Evolutionary conservation across 2,329 filamentous ascomycete species (phyloP), one percentile per base, ranked within the genome.

Genomic region (Pseudopithomyces maydicus): DNA sequence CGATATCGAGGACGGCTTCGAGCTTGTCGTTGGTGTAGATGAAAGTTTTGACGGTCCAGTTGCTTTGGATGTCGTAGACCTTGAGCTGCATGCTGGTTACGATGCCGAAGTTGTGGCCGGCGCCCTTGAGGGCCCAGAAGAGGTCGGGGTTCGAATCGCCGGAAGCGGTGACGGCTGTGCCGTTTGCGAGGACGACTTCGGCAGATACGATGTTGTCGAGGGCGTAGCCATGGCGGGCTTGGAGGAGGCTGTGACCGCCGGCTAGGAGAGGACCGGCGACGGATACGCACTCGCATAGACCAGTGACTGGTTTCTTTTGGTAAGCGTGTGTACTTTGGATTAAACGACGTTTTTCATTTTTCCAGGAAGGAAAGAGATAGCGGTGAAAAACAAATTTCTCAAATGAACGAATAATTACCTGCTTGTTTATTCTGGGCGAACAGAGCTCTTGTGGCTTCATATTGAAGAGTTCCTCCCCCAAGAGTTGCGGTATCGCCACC

Each of bases 211-310:
- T 54, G 57, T 56, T 32, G 47, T 56, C 33, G 42, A 62, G 32
- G 55, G 41, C 33, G 50, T 53, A 43, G 42, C 56, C 57, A 62
- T 64, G 43, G 20, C 36, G 33, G 17, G 54, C 48, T 32, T 46
- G 41, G 7, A 46, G 54, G 66, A 81, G 78, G 2, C 85, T 83
- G 61, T 84, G 84, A 1, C 85, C 85, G 26, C 84, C 85, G 0
- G 83, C 83, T 1, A 87, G 74, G 0, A 82, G 80, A 5, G 87
- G 75, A 0, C 83, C 85, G 1, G 83, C 84, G 5, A 88, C 80
- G 3, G 85, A 85, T 1, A 64, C 62, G 35, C 66, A 71, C 53
- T 62, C 56, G 4, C 20, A 55, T 10, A 68, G 61, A 1, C 65
- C 65, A 1, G 63, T 64, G 2, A 65, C 64, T 69, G 35, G 3